phyloP scores from a whole-genome alignment of 805 yeast species.

The Tetrapisispora nanseiensis region DNA sequence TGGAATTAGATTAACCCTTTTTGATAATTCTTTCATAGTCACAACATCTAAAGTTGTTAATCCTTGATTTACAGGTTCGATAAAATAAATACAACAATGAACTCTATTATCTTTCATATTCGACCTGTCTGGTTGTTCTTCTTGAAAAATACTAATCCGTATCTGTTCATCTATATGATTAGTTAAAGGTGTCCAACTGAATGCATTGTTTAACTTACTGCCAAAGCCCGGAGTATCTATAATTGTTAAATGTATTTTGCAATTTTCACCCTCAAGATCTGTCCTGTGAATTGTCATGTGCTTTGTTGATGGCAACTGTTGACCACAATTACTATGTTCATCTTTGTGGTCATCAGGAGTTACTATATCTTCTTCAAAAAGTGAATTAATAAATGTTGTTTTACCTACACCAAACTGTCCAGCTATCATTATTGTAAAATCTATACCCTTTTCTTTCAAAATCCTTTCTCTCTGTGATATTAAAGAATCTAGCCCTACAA shows the following conservation, averaged over 20 bases:
- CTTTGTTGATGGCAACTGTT: slow-evolving; percentile 1
- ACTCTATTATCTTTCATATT: slow-evolving; percentile 54
- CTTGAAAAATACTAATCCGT: slow-evolving; percentile 58
- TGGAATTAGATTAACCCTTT: slow-evolving; percentile 73
- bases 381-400: slow-evolving; percentile 69
- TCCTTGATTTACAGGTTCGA: slow-evolving; percentile 57
- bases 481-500: slow-evolving; percentile 22
- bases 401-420: slow-evolving; percentile 86
- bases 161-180: slow-evolving; percentile 76
- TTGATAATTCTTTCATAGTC: slow-evolving; percentile 59
- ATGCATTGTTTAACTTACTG: slow-evolving; percentile 52
- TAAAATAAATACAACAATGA: slow-evolving; percentile 78
- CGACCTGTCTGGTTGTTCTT: slow-evolving; percentile 58
- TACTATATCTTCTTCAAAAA: slow-evolving; percentile 44
- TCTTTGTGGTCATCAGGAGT: slow-evolving; percentile 29
- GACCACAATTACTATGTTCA: slow-evolving; percentile 30
- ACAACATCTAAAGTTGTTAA: slow-evolving; percentile 59
- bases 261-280: slow-evolving; percentile 50
- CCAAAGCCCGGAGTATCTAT: slow-evolving; percentile 79
- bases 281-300: slow-evolving; percentile 32
- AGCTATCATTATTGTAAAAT: slow-evolving; percentile 73
- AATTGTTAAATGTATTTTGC: slow-evolving; percentile 48
- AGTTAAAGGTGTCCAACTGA: slow-evolving; percentile 58
- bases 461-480: slow-evolving; percentile 26
- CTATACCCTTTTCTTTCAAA: slow-evolving; percentile 48